phyloP scores from a whole-genome alignment of 2,329 filamentous ascomycete species.

The Clarireedia homoeocarpa region DNA sequence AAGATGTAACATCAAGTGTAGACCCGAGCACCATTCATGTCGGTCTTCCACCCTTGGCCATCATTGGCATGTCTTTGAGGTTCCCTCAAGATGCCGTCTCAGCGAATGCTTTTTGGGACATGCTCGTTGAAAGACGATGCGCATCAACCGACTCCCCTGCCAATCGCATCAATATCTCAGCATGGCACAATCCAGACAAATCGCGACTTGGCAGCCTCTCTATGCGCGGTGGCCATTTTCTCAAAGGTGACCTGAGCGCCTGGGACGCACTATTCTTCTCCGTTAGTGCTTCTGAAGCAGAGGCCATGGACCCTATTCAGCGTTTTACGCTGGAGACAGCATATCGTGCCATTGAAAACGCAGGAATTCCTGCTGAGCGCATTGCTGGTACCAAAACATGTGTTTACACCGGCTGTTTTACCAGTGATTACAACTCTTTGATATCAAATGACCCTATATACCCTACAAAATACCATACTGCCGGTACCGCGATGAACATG shows the following conservation, averaged over 20 bases:
- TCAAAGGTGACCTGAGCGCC: constrained; percentile 8
- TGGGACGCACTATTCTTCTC: constrained; percentile 18
- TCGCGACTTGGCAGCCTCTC: constrained; percentile 12
- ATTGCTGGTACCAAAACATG: constrained; percentile 26
- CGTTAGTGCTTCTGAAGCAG: constrained; percentile 14
- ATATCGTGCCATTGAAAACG: constrained; percentile 25
- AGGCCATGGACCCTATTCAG: constrained; percentile 39
- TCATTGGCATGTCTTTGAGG: constrained; percentile 43
- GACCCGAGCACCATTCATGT: neutral
- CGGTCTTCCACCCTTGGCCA: constrained; percentile 26
- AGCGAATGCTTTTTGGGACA: constrained; percentile 62
- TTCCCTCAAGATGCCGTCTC: constrained; percentile 42
- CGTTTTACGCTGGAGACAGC: constrained; percentile 38
- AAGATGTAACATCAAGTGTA: too few species aligned
- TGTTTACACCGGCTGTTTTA: constrained; percentile 43
- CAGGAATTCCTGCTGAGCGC: neutral
- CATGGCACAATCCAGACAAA: constrained; percentile 32
- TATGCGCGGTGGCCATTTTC: neutral
- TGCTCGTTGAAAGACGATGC: constrained; percentile 65
- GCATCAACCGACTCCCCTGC: constrained; percentile 31
- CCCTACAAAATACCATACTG: constrained; percentile 4
- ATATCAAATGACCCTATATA: neutral
- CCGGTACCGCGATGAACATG: constrained; percentile 31
- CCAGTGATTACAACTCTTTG: neutral
- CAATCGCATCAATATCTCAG: constrained; percentile 40